phyloP scores from a whole-genome alignment of 129 eudicot species.

The Helichrysum umbraculigerum region DNA sequence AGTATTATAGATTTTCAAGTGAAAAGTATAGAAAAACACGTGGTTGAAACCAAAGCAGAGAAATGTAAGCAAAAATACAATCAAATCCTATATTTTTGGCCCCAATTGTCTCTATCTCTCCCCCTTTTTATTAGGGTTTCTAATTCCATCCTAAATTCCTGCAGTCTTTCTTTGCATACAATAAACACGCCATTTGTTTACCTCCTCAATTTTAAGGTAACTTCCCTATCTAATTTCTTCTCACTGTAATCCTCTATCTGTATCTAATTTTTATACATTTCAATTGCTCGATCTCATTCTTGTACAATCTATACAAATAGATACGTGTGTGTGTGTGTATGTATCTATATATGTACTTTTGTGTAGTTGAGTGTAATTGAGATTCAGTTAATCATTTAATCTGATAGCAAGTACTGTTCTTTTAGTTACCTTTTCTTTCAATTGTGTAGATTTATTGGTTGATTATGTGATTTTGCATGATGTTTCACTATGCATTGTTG shows the following conservation, averaged over 20 bases:
- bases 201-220: constrained; percentile 23
- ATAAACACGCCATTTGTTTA: constrained; percentile 12
- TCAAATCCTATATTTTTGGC: constrained; percentile 15
- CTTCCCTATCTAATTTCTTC: background rate
- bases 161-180: constrained; percentile 2
- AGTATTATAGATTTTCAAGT: background rate
- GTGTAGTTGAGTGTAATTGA: constrained; percentile 2
- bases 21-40: background rate
- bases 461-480: background rate
- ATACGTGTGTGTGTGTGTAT: too few species aligned
- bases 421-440: background rate
- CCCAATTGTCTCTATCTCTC: constrained; percentile 12
- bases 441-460: background rate
- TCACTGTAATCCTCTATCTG: background rate
- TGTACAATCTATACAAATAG: background rate
- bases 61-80: constrained; percentile 15
- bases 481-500: background rate
- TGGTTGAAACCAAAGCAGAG: background rate
- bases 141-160: constrained; percentile 29
- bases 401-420: background rate
- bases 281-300: constrained; percentile 6
- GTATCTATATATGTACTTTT: background rate
- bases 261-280: constrained; percentile 13
- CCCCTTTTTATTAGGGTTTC: constrained; percentile 39
- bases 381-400: background rate